Evolutionary conservation across 1,284 basidiomycete species (phyloP).

Genomic region (Microbotryum silenes-acaulis): DNA sequence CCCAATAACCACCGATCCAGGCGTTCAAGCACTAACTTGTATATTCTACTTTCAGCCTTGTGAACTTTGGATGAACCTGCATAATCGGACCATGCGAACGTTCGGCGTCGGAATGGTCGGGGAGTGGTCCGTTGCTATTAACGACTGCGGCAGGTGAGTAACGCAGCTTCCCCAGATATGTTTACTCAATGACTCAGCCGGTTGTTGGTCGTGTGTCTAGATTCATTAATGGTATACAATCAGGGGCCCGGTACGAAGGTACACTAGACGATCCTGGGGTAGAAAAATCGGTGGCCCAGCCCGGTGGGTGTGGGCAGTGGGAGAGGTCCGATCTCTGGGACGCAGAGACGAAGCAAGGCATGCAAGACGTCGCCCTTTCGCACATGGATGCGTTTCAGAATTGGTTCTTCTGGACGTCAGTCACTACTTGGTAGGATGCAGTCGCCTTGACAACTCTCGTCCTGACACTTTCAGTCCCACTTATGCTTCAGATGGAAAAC

Average conservation of each 20-base stretch:
- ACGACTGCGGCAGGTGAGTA: slow-evolving; percentile 44
- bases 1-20: too few relatives aligned
- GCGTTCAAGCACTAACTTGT: not conserved
- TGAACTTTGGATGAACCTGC: slow-evolving; percentile 23
- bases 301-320: slow-evolving; percentile 15
- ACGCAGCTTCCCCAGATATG: slow-evolving; percentile 40
- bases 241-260: slow-evolving; percentile 26
- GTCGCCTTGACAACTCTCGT: not conserved
- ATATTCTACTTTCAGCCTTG: slow-evolving; percentile 22
- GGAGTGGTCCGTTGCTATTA: slow-evolving; percentile 34
- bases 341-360: slow-evolving; percentile 52
- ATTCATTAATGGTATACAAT: slow-evolving; percentile 40
- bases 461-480: not conserved
- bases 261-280: slow-evolving; percentile 4
- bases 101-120: slow-evolving; percentile 38
- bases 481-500: slow-evolving; percentile 61
- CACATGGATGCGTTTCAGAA: slow-evolving; percentile 58
- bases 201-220: slow-evolving; percentile 50
- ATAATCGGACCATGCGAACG: slow-evolving; percentile 22
- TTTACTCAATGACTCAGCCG: slow-evolving; percentile 10
- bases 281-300: not conserved
- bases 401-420: not conserved
- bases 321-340: slow-evolving; percentile 58
- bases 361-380: slow-evolving; percentile 59
- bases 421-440: not conserved